Evolutionary conservation across 345 rosid genomes (phyloP).

Genomic region (Xanthoceras sorbifolium): DNA sequence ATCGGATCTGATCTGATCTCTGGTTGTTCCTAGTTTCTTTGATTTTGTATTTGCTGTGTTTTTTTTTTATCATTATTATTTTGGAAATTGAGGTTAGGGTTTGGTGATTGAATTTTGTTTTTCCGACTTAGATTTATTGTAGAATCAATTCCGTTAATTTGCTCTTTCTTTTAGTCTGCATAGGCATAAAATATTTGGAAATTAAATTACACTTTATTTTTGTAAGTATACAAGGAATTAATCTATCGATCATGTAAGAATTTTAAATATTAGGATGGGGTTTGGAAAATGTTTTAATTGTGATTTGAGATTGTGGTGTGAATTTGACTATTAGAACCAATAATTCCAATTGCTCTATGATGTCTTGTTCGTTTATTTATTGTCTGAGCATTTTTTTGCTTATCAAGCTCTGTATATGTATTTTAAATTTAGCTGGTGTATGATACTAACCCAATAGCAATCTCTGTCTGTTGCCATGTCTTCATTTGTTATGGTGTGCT

Average conservation of each 20-base stretch:
- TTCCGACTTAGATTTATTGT: no score
- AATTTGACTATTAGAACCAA: background rate
- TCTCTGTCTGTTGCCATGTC: no score
- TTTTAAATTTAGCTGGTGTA: no score
- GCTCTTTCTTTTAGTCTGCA: no score
- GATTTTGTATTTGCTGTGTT: background rate
- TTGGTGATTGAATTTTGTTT: background rate
- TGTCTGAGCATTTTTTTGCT: background rate
- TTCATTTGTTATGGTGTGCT: no score
- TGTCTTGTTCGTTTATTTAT: background rate
- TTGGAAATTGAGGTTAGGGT: background rate
- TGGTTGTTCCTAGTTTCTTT: background rate
- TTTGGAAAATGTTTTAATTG: background rate
- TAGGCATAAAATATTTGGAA: no score
- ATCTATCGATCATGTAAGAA: background rate
- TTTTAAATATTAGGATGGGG: background rate
- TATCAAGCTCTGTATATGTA: background rate
- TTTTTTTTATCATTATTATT: no score
- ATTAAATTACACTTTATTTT: no score
- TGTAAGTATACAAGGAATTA: no score
- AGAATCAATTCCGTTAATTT: background rate
- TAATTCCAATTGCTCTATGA: background rate
- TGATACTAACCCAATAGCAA: no score
- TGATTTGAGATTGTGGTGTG: background rate
- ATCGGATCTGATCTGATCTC: constrained; percentile 18